phyloP scores from a whole-genome alignment of 1,284 basidiomycete genomes.

The Cryptococcus sp. region DNA sequence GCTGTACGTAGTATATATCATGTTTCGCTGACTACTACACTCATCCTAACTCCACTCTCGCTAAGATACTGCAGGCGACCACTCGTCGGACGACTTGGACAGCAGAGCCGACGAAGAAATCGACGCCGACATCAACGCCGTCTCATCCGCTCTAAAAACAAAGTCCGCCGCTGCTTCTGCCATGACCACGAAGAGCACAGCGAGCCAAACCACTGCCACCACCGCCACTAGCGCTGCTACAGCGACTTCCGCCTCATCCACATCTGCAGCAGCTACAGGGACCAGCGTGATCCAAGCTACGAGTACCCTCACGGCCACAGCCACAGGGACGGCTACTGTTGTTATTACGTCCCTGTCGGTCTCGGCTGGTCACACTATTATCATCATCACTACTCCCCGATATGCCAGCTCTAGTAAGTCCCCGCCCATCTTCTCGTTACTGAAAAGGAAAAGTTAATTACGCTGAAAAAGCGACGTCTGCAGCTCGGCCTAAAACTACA shows the following conservation, averaged over 20 bases:
- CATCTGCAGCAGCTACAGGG: background rate
- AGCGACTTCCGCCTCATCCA: background rate
- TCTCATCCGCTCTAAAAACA: background rate
- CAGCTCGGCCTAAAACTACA: too few relatives aligned
- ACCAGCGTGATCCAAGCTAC: background rate
- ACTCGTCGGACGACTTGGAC: too few relatives aligned
- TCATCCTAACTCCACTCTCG: too few relatives aligned
- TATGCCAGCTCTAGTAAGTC: background rate
- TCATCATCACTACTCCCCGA: background rate
- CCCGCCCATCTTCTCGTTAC: too few relatives aligned
- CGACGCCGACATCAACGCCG: too few relatives aligned
- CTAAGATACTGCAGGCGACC: too few relatives aligned
- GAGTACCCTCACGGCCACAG: background rate
- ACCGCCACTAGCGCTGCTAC: background rate
- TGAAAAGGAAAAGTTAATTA: too few relatives aligned
- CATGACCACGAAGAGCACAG: background rate
- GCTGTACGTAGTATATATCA: too few relatives aligned
- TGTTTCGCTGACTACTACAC: too few relatives aligned
- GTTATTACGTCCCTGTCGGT: background rate
- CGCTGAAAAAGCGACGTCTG: too few relatives aligned
- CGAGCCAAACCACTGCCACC: background rate
- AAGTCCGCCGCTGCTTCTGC: background rate
- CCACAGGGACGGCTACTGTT: background rate
- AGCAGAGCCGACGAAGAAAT: too few relatives aligned
- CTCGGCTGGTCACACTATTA: background rate